Conservation (phyloP, 345 rosid genomes). For the Eucalyptus shirleyi region DNA sequence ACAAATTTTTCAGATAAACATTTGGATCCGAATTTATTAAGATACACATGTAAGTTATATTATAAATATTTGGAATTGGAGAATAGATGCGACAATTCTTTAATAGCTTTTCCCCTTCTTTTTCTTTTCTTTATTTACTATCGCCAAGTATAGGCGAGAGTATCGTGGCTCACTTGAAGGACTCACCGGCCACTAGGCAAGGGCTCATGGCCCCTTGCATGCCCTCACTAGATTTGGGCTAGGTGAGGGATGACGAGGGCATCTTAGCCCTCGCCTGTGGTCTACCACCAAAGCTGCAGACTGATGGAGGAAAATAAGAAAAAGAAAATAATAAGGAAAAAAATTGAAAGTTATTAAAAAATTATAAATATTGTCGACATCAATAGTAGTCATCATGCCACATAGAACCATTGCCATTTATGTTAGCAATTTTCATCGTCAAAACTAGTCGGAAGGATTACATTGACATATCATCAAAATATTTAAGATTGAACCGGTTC, state of each 20-base stretch:
- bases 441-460: too few species aligned
- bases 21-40: not conserved
- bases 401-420: accelerated
- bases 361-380: too few species aligned
- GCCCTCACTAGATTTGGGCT: not conserved
- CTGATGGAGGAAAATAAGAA: not conserved
- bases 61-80: too few species aligned
- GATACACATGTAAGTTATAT: not conserved
- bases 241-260: not conserved
- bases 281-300: not conserved
- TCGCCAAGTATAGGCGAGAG: too few species aligned
- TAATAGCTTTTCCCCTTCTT: too few species aligned
- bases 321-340: not conserved
- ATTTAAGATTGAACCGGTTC: too few species aligned
- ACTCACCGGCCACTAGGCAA: not conserved
- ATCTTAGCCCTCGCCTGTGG: not conserved
- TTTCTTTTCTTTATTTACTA: not conserved
- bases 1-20: not conserved
- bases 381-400: accelerated
- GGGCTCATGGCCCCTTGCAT: not conserved
- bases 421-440: not conserved
- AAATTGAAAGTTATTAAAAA: too few species aligned
- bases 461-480: too few species aligned
- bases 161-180: too few species aligned
- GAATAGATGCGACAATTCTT: too few species aligned